phyloP scores from a whole-genome alignment of 2,329 filamentous ascomycete species.

The Aspergillus neotritici region DNA sequence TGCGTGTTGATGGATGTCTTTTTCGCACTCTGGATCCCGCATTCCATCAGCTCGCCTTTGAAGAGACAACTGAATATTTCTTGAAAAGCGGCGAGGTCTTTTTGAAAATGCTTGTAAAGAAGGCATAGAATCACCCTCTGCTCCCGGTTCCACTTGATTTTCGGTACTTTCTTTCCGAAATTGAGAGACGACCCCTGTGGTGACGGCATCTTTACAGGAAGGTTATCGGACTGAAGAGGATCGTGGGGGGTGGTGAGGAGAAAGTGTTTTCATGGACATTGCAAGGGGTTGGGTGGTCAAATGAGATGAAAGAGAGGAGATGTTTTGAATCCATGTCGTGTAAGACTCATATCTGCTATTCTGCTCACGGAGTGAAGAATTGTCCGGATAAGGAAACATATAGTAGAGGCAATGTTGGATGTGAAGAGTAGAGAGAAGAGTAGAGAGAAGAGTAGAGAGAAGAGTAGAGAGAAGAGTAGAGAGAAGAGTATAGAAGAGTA shows the following conservation, averaged over 20 bases:
- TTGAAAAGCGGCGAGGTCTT: slow-evolving; percentile 4
- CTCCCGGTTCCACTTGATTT: slow-evolving; percentile 15
- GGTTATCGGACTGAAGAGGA: too few relatives aligned
- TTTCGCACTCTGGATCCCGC: slow-evolving; percentile 7
- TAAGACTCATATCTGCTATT: too few relatives aligned
- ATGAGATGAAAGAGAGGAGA: background rate
- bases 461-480: background rate
- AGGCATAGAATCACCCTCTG: slow-evolving; percentile 21
- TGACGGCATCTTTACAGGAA: too few relatives aligned
- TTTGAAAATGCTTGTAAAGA: slow-evolving; percentile 20
- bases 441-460: background rate
- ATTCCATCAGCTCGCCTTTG: slow-evolving; percentile 10
- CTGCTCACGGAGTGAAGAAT: too few relatives aligned
- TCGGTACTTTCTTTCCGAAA: background rate
- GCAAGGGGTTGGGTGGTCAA: too few relatives aligned
- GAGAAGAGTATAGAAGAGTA: too few relatives aligned
- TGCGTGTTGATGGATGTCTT: slow-evolving; percentile 10
- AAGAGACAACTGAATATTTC: slow-evolving; percentile 26
- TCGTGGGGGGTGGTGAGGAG: too few relatives aligned
- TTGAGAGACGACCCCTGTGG: slow-evolving; percentile 1
- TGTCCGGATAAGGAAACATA: too few relatives aligned
- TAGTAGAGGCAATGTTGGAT: too few relatives aligned
- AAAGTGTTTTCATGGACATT: too few relatives aligned
- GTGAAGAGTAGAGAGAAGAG: background rate
- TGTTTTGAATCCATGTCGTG: too few relatives aligned